phyloP scores from a whole-genome alignment of 176 grass and related monocot species.

The Cenchrus purpureus region DNA sequence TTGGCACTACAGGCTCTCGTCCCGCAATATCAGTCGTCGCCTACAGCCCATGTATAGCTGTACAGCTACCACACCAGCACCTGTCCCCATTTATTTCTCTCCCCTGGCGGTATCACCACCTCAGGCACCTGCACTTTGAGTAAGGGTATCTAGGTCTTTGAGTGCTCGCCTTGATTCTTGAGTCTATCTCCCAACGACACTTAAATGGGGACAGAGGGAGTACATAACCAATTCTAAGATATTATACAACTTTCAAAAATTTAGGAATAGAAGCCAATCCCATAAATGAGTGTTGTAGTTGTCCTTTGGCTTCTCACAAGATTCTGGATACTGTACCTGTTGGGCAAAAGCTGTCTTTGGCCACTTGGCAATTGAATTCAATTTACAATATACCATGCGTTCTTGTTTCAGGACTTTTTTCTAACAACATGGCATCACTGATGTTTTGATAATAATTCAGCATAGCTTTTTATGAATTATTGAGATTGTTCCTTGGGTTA shows the following conservation, averaged over 20 bases:
- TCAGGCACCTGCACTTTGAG: too few species aligned
- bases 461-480: not conserved
- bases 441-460: not conserved
- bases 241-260: not conserved
- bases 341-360: not conserved
- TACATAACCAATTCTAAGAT: not conserved
- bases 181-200: too few species aligned
- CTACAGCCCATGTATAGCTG: too few species aligned
- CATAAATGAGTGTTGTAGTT: not conserved
- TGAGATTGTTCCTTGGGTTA: not conserved
- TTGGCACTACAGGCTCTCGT: too few species aligned
- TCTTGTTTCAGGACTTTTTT: conserved; percentile 1
- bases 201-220: not conserved
- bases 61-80: too few species aligned
- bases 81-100: too few species aligned
- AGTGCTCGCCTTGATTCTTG: too few species aligned
- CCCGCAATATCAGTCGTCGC: too few species aligned
- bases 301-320: not conserved
- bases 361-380: not conserved
- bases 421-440: not conserved
- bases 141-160: too few species aligned
- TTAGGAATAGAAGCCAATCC: not conserved
- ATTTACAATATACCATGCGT: not conserved
- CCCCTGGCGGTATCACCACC: too few species aligned
- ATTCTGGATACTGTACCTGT: not conserved